These are phyloP conservation scores for Trichosporon sp. DNA, from an alignment of 1,284 basidiomycete species.

Conservation along the genomic window DNA sequence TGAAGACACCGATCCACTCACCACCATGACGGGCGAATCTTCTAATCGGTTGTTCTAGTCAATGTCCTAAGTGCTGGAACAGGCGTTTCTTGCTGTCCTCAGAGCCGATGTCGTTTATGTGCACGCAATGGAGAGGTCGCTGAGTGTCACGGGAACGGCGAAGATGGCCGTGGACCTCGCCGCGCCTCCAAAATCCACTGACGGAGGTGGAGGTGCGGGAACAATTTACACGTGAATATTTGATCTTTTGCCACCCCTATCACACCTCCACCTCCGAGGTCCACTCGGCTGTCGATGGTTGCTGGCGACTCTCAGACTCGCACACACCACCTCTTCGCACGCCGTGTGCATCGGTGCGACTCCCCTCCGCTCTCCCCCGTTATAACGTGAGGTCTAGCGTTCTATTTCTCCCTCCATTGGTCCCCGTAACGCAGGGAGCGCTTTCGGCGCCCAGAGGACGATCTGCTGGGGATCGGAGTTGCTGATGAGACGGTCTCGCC, in stretches of 20 bases:
- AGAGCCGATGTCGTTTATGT: not conserved
- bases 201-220: not conserved
- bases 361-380: not conserved
- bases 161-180: slow-evolving; percentile 4
- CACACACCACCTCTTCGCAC: not conserved
- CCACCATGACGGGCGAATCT: not conserved
- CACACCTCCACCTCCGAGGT: not conserved
- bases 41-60: too few species aligned
- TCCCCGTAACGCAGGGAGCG: not conserved
- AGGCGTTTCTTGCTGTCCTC: not conserved
- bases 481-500: too few species aligned
- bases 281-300: not conserved
- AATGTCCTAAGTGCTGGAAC: not conserved
- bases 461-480: not conserved
- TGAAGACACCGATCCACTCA: not conserved
- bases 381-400: not conserved
- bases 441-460: not conserved
- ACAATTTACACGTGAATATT: slow-evolving; percentile 1
- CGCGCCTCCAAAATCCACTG: slow-evolving; percentile 17
- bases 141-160: not conserved
- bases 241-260: not conserved
- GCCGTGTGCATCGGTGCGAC: slow-evolving; percentile 6
- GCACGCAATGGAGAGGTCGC: not conserved
- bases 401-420: not conserved
- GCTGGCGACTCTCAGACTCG: not conserved